phyloP scores from a whole-genome alignment of 345 rosid species.

The Camelina neglecta region DNA sequence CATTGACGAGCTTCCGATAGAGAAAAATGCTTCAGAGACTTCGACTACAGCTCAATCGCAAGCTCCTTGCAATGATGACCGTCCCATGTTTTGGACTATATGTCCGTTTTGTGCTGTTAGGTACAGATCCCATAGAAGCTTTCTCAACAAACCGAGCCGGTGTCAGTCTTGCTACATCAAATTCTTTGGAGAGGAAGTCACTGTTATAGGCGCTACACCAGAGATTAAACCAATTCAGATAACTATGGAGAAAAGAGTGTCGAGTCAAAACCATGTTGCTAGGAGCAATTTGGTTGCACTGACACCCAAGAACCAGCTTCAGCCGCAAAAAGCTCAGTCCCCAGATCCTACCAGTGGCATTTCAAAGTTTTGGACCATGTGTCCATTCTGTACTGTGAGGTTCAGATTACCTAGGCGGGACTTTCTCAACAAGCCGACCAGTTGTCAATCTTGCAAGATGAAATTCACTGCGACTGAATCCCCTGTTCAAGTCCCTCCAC shows the following conservation, averaged over 20 bases:
- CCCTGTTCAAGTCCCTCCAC: not conserved
- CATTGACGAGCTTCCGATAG: not conserved
- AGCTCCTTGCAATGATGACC: not conserved
- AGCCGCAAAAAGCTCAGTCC: not conserved
- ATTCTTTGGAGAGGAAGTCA: not conserved
- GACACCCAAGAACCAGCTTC: not conserved
- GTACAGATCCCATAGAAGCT: not conserved
- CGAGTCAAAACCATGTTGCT: not conserved
- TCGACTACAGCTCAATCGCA: not conserved
- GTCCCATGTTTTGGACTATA: constrained; percentile 5
- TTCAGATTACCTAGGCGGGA: too few species aligned
- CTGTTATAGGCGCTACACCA: not conserved
- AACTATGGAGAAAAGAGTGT: not conserved
- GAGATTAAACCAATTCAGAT: not conserved
- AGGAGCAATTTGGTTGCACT: not conserved
- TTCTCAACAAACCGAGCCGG: constrained; percentile 10
- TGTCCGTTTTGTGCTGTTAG: not conserved
- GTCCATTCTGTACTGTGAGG: too few species aligned
- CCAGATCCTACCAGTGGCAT: too few species aligned
- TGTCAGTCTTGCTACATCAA: constrained; percentile 1
- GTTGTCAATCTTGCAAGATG: too few species aligned
- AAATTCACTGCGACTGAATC: too few species aligned
- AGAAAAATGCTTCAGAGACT: not conserved
- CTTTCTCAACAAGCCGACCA: too few species aligned
- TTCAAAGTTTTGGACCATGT: too few species aligned